A percentile compares a stretch with the other conserved stretches of the same genome.
Evolutionary conservation across 1,139 yeast species (phyloP).

Genomic region (Kodamaea ohmeri): DNA sequence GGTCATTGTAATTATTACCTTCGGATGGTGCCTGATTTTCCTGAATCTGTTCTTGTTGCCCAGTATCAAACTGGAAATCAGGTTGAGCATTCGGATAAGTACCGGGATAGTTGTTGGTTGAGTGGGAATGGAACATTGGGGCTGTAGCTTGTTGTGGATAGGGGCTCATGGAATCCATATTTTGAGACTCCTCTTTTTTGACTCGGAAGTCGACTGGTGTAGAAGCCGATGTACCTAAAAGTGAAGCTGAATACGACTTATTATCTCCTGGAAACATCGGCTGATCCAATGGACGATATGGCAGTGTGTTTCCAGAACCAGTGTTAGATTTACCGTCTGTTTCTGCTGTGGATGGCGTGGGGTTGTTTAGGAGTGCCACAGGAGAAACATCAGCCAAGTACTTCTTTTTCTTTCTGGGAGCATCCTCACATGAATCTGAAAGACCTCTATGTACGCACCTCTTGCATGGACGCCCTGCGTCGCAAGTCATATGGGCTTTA

Average conservation of each 20-base stretch:
- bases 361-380: slow-evolving; percentile 7
- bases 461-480: slow-evolving; percentile 73
- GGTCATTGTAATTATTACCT: background rate
- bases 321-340: background rate
- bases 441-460: slow-evolving; percentile 74
- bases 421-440: slow-evolving; percentile 77
- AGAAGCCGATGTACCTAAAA: slow-evolving; percentile 8
- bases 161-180: background rate
- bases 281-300: background rate
- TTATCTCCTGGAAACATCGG: slow-evolving; percentile 2
- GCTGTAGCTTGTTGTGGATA: background rate
- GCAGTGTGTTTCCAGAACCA: background rate
- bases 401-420: slow-evolving; percentile 83
- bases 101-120: slow-evolving; percentile 3
- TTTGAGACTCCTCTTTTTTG: slow-evolving; percentile 9
- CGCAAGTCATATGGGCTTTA: slow-evolving; percentile 85
- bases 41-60: background rate
- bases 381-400: slow-evolving; percentile 61
- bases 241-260: slow-evolving; percentile 7
- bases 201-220: slow-evolving; percentile 9
- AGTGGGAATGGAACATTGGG: slow-evolving; percentile 8
- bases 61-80: background rate
- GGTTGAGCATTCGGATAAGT: background rate
- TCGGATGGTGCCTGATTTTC: background rate
- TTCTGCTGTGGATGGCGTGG: slow-evolving; percentile 1